phyloP scores from a whole-genome alignment of 1,284 basidiomycete species.

The Ceratobasidium sp. region DNA sequence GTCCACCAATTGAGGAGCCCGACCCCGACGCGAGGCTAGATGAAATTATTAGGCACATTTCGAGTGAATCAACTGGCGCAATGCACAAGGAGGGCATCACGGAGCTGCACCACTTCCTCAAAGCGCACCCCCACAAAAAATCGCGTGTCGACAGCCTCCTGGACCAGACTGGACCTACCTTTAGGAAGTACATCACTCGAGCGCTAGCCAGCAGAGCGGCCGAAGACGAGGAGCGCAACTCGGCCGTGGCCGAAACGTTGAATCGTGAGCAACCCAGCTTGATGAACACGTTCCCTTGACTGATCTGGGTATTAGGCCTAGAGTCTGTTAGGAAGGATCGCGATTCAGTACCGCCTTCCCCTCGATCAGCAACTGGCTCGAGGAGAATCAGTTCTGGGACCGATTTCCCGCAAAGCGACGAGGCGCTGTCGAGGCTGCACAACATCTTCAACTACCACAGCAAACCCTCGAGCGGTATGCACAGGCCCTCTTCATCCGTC shows the following conservation, averaged over 20 bases:
- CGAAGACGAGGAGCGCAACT: slow-evolving; percentile 79
- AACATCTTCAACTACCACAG: slow-evolving; percentile 81
- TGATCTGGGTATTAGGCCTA: slow-evolving; percentile 63
- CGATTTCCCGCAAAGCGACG: slow-evolving; percentile 64
- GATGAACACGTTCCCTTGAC: background rate
- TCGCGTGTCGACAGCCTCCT: slow-evolving; percentile 86
- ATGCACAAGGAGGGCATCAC: slow-evolving; percentile 92
- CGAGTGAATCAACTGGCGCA: slow-evolving; percentile 85
- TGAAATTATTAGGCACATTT: slow-evolving; percentile 90
- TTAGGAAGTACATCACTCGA: slow-evolving; percentile 86
- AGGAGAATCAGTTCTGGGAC: slow-evolving; percentile 50
- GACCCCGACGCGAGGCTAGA: slow-evolving; percentile 84
- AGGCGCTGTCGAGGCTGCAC: slow-evolving; percentile 74
- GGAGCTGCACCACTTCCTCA: slow-evolving; percentile 95
- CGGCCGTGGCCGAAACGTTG: slow-evolving; percentile 79
- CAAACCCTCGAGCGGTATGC: slow-evolving; percentile 22
- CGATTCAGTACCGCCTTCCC: slow-evolving; percentile 47
- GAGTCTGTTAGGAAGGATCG: slow-evolving; percentile 66
- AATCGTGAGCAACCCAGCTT: slow-evolving; percentile 67
- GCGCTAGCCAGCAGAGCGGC: slow-evolving; percentile 85
- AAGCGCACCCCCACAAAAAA: slow-evolving; percentile 90
- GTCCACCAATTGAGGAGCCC: slow-evolving; percentile 67
- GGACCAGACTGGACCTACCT: slow-evolving; percentile 83
- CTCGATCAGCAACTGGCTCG: slow-evolving; percentile 50
- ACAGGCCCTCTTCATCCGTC: slow-evolving; percentile 35